Evolutionary conservation across 225 moss, liverwort and hornwort species (phyloP).

Genomic region (Rhytidiadelphus loreus): DNA sequence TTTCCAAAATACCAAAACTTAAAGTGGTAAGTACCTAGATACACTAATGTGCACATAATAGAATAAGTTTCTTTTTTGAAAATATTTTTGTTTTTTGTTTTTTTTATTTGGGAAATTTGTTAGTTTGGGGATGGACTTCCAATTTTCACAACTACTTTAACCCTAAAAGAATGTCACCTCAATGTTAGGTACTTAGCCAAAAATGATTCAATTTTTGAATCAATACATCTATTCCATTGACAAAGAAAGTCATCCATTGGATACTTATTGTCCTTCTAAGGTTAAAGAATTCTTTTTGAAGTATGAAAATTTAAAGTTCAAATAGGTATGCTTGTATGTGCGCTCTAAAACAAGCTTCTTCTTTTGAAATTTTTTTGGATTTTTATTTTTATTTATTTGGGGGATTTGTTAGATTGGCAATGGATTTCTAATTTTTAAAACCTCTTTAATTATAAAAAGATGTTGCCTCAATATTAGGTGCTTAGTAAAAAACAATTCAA

Average conservation of each 20-base stretch:
- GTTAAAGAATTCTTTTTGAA: background rate
- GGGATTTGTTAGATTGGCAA: fast-evolving
- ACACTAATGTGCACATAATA: no score
- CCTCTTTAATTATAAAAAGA: fast-evolving
- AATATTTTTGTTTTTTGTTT: no score
- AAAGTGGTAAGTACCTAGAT: no score
- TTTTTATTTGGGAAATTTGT: no score
- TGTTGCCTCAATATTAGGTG: no score
- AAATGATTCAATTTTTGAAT: no score
- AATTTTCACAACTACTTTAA: no score
- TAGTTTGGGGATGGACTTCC: no score
- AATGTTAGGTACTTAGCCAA: no score
- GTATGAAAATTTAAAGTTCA: background rate
- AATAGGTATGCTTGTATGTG: background rate
- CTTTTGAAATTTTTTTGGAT: background rate
- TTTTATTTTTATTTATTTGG: background rate
- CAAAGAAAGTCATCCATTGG: background rate
- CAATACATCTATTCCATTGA: fast-evolving
- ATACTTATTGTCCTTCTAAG: fast-evolving
- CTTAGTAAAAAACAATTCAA: no score
- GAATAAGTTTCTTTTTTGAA: no score
- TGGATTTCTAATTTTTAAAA: background rate
- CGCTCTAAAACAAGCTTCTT: background rate
- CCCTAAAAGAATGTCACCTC: no score
- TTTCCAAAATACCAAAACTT: fast-evolving